A percentile compares a stretch with the other conserved stretches of the same genome.
Conservation (phyloP, 306 rosid species). For the Morella rubra region DNA sequence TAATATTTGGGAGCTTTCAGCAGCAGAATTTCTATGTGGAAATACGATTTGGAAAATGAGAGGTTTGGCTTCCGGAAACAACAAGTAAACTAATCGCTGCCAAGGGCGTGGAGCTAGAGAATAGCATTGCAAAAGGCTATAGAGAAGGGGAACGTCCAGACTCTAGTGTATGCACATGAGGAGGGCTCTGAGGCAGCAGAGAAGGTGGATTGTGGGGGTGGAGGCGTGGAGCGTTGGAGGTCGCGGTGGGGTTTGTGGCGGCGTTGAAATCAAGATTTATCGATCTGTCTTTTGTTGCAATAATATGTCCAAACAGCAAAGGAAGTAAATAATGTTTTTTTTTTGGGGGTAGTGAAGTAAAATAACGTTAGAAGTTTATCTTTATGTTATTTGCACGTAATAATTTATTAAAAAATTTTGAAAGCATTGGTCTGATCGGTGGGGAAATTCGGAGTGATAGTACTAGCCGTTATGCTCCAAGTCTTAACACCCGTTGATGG, state of each 20-base stretch:
- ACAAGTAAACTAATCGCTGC: neutral
- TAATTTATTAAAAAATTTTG: neutral
- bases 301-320: neutral
- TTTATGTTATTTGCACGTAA: neutral
- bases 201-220: neutral
- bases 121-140: too few species aligned
- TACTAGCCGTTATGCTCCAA: too few species aligned
- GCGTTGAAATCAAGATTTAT: neutral
- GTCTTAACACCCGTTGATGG: too few species aligned
- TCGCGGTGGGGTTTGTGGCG: too few species aligned
- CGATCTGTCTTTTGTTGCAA: neutral
- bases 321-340: neutral
- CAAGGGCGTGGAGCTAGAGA: too few species aligned
- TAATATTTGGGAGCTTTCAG: constrained; percentile 75
- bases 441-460: too few species aligned
- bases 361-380: neutral
- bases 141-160: too few species aligned
- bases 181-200: too few species aligned
- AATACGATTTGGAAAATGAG: constrained; percentile 66
- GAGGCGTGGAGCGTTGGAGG: neutral
- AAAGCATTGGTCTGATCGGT: too few species aligned
- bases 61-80: constrained; percentile 62
- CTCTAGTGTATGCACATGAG: too few species aligned
- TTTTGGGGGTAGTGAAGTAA: neutral
- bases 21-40: constrained; percentile 77